Base-by-base conservation (phyloP, 768 basidiomycete genomes). In the Kwoniella sp. region DNA sequence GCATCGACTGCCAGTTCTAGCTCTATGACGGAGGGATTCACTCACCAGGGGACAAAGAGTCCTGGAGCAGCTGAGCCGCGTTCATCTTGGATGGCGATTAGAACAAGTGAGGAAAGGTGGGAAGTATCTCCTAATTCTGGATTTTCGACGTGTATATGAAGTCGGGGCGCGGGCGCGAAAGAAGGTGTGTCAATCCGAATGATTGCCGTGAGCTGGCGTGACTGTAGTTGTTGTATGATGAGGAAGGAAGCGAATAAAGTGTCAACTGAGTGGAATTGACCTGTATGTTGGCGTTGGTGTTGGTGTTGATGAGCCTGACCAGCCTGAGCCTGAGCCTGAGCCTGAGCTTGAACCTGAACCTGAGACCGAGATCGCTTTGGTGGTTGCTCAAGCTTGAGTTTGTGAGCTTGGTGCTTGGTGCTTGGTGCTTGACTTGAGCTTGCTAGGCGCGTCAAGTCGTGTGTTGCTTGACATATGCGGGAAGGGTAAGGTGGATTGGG, bases 31-130 rank as follows among this genome's bases (percentile, higher is more conserved):
- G 25, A n/a, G n/a, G n/a, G n/a, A n/a, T n/a, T 26, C 21, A 55
- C 87, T 76, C 76, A 92, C 92, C 90, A 54, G 90, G 84, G 61
- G 91, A 92, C 74, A 96, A 87, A 75, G 93, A 89, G 83, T 94
- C 92, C 70, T 90, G 87, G 77, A 97, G 88, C 66, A 96, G 87
- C 81, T 91, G 88, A 64, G 86, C 88, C 70, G 91, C 90, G 84
- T 91, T 91, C 91, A 95, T 94, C 29, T 54, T 63, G 24, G 24
- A 19, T 48, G 55, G 21, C 51, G 10, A 25, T 13, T 40, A 7
- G 33, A 26, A 26, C 36, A 21, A 15, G 37, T 1, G 36, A 37
- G 48, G 25, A 19, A 49, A 50, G 40, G 21, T 17, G 44, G 25
- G 44, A 24, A 10, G 44, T 21, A 40, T 9, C 8, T 10, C 17